Evolutionary conservation across 2,329 filamentous ascomycete species (phyloP), one percentile per base, ranked within the genome.

Genomic region (Fusarium proliferatum): DNA sequence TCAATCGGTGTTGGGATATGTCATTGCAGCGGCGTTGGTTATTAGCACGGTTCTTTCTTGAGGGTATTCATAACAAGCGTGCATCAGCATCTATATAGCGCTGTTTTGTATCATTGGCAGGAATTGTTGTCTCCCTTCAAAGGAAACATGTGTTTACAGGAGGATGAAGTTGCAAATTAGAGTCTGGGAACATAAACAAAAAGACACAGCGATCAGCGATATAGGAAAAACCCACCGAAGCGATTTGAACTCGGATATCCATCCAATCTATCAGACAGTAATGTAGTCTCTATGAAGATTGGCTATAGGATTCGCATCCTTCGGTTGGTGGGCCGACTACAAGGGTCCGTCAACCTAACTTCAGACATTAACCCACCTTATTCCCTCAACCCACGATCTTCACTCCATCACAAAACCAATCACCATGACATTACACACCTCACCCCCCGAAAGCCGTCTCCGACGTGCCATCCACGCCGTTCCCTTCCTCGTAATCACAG

Each of bases 401-500:
- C 11, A 11, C 19, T 13, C 13, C 16, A 38, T 17, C 48, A n/a
- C 1, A 28, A 9, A 17, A 9, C n/a, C 26, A 39, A 28, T 10
- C 30, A 56, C 1, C 10, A 73, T 73, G 71, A 4, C 15, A 42
- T 6, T 21, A 12, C 39, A 21, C 11, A 9, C 13, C 10, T 15
- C 26, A 6, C 0, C 19, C 6, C 36, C 46, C 6, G 45, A 72
- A 21, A 69, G 62, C 41, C 48, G 67, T 7, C 53, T 71, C 6
- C 15, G 45, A 28, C 76, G 75, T 5, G 76, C 75, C 9, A 30
- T 78, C 3, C 28, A 67, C 28, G 76, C 69, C 7, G 39, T 76
- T 1, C 77, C 78, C 3, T 71, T 79, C 17, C 61, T 79, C 15
- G 56, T 52, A 12, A 23, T 77, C 4, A 33, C 74, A 3, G 59